phyloP scores from a whole-genome alignment of 441 rosid species.

The Biscutella laevigata region DNA sequence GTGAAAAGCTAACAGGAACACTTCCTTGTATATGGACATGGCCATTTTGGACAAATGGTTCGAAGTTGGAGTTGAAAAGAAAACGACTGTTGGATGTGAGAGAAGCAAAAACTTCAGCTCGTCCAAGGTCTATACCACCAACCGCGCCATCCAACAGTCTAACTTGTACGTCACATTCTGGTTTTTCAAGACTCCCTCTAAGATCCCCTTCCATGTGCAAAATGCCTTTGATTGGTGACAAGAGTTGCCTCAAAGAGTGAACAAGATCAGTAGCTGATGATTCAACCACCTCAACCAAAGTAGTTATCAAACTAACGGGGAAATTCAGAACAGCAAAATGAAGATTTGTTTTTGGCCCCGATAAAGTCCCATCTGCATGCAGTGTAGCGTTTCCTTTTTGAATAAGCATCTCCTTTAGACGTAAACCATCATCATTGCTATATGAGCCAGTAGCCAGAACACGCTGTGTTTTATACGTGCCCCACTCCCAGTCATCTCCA shows the following conservation, averaged over 20 bases:
- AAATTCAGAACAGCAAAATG: constrained; percentile 98
- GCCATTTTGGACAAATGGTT: constrained; percentile 82
- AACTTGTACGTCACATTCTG: constrained; percentile 97
- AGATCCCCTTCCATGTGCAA: constrained; percentile 99
- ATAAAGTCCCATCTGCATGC: constrained; percentile 93
- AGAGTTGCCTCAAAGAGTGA: constrained; percentile 76
- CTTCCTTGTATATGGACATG: constrained; percentile 97
- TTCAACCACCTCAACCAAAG: constrained; percentile 84
- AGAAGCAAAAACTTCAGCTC: constrained; percentile 96
- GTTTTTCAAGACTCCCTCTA: constrained; percentile 89
- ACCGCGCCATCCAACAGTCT: constrained; percentile 93
- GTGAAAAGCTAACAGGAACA: constrained; percentile 73
- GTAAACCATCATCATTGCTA: constrained; percentile 92
- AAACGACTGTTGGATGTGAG: constrained; percentile 87
- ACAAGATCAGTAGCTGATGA: constrained; percentile 79
- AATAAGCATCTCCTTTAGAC: constrained; percentile 86
- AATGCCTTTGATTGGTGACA: constrained; percentile 90
- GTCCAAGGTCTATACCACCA: constrained; percentile 96
- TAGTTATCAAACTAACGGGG: constrained; percentile 91
- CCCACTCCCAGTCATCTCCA: constrained; percentile 99
- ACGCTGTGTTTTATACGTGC: constrained; percentile 85
- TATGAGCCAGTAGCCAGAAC: constrained; percentile 87
- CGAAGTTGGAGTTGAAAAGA: constrained; percentile 90
- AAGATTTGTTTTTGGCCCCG: constrained; percentile 92
- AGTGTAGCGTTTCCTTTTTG: constrained; percentile 95